Evolutionary conservation across 2,329 filamentous ascomycete genomes (phyloP).

Genomic region (Coniella vitis): DNA sequence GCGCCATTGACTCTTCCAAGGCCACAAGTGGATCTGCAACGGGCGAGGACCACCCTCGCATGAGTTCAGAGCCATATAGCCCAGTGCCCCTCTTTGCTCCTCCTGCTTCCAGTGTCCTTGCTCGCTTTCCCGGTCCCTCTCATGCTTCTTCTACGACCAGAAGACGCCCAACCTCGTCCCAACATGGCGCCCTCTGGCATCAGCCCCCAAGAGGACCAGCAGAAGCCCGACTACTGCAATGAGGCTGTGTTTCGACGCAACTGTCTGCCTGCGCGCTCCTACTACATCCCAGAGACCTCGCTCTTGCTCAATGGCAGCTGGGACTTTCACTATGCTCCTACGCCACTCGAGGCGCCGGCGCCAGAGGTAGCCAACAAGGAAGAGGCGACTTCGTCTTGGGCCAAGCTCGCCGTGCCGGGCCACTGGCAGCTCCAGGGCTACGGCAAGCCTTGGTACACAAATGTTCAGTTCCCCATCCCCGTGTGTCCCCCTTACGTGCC

Average conservation of each 20-base stretch:
- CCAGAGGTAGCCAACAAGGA: constrained; percentile 20
- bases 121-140: not conserved
- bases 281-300: constrained; percentile 44
- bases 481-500: constrained; percentile 58
- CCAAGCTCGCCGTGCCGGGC: constrained; percentile 53
- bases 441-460: constrained; percentile 62
- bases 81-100: not conserved
- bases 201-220: constrained; percentile 27
- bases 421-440: constrained; percentile 67
- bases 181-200: constrained; percentile 24
- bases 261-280: constrained; percentile 44
- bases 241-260: constrained; percentile 47
- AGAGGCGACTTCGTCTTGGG: constrained; percentile 31
- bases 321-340: constrained; percentile 46
- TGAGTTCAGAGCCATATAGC: not conserved
- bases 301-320: constrained; percentile 49
- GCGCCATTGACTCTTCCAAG: too few relatives aligned
- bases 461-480: constrained; percentile 59
- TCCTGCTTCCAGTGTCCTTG: too few relatives aligned
- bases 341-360: constrained; percentile 39
- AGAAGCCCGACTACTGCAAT: constrained; percentile 41
- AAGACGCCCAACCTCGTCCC: constrained; percentile 5
- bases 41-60: not conserved
- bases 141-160: not conserved
- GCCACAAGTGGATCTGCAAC: too few relatives aligned